Base-by-base conservation (phyloP, 2,329 filamentous ascomycete species). In the Colletotrichum phormii region DNA sequence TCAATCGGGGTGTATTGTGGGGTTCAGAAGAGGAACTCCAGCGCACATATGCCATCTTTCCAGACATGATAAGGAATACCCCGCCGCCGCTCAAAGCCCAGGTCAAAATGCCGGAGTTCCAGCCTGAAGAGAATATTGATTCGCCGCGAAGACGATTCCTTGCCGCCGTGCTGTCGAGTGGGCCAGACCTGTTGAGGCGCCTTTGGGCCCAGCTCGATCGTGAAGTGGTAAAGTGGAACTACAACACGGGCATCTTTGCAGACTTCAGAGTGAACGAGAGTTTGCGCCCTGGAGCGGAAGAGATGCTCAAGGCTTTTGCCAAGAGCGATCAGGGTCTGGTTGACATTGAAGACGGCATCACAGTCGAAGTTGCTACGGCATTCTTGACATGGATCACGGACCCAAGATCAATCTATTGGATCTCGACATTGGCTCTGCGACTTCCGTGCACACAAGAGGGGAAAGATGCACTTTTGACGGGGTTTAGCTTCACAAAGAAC, bases 381-480 rank as follows among this genome's bases (percentile, higher is more conserved):
- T 51, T 65, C 2, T 15, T 65, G 22, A 70, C 67, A n/a, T 65
- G 67, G 67, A 51, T 70, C 12, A 70, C 67, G 5, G 61, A 65
- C 42, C 61, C 67, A 13, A 29, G 67, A 18, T 70, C 67, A 1
- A 70, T 60, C 1, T 70, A 60, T 22, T 70, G 61, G 54, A 70
- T 65, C 12, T 70, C 67, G 18, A 35, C 8, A 5, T 22, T 42
- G 22, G 26, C 31, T 5, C n/a, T 59, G 37, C 60, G 37, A n/a
- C 37, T 22, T 15, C 26, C 33, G 15, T 63, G 33, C 24, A 37
- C 42, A 3, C 18, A 11, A 7, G 22, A 65, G 2, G 67, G 61
- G 0, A 31, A 60, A 26, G 6, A 24, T 18, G 67, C 61, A 1
- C 42, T 70, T 6, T 26, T 65, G 13, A 70, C 61, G 5, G 42